Percentiles rank a stretch among this genome's conserved stretches.
These are phyloP conservation scores for Domatiomyces globalis DNA, from an alignment of 2,329 filamentous ascomycete species.

Conservation along the genomic window DNA sequence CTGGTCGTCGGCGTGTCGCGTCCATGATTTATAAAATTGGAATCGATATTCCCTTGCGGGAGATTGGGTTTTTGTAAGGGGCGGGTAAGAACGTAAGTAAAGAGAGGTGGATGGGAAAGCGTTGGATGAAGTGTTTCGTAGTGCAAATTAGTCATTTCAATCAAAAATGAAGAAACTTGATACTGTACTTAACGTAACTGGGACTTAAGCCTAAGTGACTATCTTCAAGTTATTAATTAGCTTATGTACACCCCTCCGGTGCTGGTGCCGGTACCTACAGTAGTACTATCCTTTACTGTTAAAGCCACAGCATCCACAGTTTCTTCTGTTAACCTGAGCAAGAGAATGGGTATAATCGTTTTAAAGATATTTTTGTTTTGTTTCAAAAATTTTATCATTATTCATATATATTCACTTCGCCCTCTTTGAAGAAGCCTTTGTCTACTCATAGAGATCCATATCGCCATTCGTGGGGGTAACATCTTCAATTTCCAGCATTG, in stretches of 20 bases:
- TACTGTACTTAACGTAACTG: too few species aligned
- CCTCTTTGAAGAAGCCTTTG: neutral
- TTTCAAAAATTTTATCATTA: neutral
- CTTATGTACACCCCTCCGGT: too few species aligned
- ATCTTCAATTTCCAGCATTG: constrained; percentile 55
- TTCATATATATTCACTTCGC: neutral
- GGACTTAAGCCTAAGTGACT: too few species aligned
- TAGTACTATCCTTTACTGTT: too few species aligned
- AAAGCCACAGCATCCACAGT: too few species aligned
- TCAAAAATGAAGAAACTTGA: too few species aligned
- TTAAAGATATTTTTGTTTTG: neutral
- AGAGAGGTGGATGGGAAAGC: neutral
- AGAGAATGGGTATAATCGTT: too few species aligned
- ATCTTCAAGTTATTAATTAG: too few species aligned
- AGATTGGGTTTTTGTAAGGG: neutral
- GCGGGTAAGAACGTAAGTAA: neutral
- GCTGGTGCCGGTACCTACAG: too few species aligned
- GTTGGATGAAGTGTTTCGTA: neutral
- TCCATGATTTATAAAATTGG: neutral
- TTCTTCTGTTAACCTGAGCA: too few species aligned
- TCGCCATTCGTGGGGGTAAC: constrained; percentile 25
- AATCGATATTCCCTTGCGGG: neutral
- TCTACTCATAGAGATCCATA: constrained; percentile 50
- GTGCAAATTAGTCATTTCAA: too few species aligned
- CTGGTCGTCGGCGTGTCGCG: neutral